Conservation (phyloP, 2,329 filamentous ascomycete species). For the Microascus cirrosus region DNA sequence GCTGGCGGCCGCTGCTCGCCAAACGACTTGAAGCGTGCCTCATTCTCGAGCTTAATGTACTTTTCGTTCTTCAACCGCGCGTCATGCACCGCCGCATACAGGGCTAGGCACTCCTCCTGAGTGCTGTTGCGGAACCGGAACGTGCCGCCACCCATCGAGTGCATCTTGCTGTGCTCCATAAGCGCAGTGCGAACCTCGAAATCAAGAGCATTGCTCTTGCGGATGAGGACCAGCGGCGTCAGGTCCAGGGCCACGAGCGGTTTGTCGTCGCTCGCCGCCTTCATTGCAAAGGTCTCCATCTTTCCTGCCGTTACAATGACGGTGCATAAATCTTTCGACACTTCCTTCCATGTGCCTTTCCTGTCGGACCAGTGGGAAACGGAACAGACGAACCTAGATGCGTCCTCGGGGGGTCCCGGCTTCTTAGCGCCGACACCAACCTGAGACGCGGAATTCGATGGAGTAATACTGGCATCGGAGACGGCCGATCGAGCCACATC, state of each 20-base stretch:
- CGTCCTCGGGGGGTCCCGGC: constrained; percentile 16
- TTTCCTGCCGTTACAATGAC: constrained; percentile 46
- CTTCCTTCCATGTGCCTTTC: constrained; percentile 47
- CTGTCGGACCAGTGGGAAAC: constrained; percentile 54
- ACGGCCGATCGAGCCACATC: constrained; percentile 27
- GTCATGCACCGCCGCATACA: constrained; percentile 81
- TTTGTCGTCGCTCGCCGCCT: constrained; percentile 17
- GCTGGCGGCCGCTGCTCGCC: constrained; percentile 37
- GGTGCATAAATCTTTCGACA: constrained; percentile 38
- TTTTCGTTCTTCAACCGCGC: constrained; percentile 87
- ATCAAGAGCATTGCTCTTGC: constrained; percentile 84
- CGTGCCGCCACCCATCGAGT: constrained; percentile 52
- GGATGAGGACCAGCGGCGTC: constrained; percentile 80
- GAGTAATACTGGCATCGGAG: constrained; percentile 53
- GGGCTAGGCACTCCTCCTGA: constrained; percentile 63
- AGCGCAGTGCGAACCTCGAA: constrained; percentile 88
- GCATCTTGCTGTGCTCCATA: constrained; percentile 58
- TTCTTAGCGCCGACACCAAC: constrained; percentile 27
- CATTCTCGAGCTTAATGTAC: constrained; percentile 59
- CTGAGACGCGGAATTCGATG: constrained; percentile 76
- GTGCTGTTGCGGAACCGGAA: constrained; percentile 83
- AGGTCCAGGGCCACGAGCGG: constrained; percentile 66
- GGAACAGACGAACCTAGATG: constrained; percentile 34
- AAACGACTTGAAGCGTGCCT: constrained; percentile 61
- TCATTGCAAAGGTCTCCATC: constrained; percentile 36